Percentiles rank a stretch among this genome's conserved stretches.
These are phyloP conservation scores for Phytopythium boreale DNA, from an alignment of 352 stramenopile genomes.

Conservation along the genomic window DNA sequence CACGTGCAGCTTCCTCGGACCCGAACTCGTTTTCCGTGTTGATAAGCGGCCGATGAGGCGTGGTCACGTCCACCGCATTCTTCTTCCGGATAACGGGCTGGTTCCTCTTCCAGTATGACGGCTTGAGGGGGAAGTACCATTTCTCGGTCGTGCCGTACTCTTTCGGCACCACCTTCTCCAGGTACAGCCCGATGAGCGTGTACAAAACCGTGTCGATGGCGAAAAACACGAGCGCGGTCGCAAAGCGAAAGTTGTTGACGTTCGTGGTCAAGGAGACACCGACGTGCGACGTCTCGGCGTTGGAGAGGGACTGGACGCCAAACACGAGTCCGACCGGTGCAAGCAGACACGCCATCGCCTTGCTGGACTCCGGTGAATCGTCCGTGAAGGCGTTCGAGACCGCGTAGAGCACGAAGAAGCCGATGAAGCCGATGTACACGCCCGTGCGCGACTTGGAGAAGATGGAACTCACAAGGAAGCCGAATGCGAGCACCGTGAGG, in stretches of 20 bases:
- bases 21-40: neutral
- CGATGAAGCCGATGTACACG: conserved; percentile 68
- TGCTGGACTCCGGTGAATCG: conserved; percentile 21
- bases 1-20: neutral
- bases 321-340: conserved; percentile 60
- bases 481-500: conserved; percentile 45
- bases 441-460: conserved; percentile 62
- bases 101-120: conserved; percentile 29
- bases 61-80: conserved; percentile 27
- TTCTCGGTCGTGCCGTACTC: conserved; percentile 87
- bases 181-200: conserved; percentile 85
- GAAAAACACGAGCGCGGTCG: conserved; percentile 64
- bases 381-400: conserved; percentile 41
- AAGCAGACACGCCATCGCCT: conserved; percentile 53
- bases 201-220: conserved; percentile 88
- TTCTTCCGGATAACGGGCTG: conserved; percentile 26
- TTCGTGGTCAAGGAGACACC: conserved; percentile 54
- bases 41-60: neutral
- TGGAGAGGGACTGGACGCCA: conserved; percentile 45
- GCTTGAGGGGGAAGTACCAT: conserved; percentile 89
- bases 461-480: conserved; percentile 65
- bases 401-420: conserved; percentile 87
- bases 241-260: conserved; percentile 55
- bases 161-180: conserved; percentile 88
- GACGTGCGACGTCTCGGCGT: conserved; percentile 38